Percentiles rank a stretch among this genome's conserved stretches.
These are phyloP conservation scores for Ampelomyces quisqualis DNA, from an alignment of 2,329 filamentous ascomycete species.

Conservation along the genomic window DNA sequence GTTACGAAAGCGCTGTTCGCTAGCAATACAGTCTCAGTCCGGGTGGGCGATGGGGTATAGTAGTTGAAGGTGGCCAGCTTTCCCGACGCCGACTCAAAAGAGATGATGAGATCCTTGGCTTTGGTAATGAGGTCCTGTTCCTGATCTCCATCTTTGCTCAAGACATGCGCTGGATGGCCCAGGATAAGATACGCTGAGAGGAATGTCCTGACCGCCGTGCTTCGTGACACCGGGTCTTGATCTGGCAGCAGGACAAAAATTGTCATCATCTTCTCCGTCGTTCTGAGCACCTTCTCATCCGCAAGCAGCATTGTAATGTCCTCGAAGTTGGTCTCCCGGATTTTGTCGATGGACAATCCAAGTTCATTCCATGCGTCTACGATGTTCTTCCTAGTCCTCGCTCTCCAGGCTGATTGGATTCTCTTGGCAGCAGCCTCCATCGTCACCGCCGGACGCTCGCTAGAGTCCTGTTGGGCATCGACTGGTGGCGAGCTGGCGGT, in stretches of 20 bases:
- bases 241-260: constrained; percentile 63
- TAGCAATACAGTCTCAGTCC: constrained; percentile 64
- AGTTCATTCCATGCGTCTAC: constrained; percentile 67
- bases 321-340: constrained; percentile 71
- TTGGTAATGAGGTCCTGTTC: constrained; percentile 74
- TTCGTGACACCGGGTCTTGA: constrained; percentile 62
- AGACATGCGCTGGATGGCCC: constrained; percentile 74
- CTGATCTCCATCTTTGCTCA: constrained; percentile 70
- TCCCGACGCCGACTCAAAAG: constrained; percentile 72
- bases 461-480: constrained; percentile 36
- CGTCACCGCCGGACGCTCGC: constrained; percentile 47
- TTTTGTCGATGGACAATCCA: constrained; percentile 68
- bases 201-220: constrained; percentile 71
- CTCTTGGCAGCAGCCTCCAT: constrained; percentile 63
- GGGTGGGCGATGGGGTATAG: constrained; percentile 64
- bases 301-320: constrained; percentile 69
- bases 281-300: constrained; percentile 64
- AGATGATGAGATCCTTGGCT: constrained; percentile 72
- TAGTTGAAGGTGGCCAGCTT: constrained; percentile 66
- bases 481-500: constrained; percentile 56
- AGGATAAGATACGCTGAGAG: constrained; percentile 78
- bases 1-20: constrained; percentile 73
- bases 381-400: constrained; percentile 57
- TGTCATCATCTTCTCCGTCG: constrained; percentile 66
- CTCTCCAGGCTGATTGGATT: constrained; percentile 72